Percentiles rank a stretch among this genome's conserved stretches.
Conservation (phyloP, 176 grass and related monocot species). For the Guadua angustifolia region DNA sequence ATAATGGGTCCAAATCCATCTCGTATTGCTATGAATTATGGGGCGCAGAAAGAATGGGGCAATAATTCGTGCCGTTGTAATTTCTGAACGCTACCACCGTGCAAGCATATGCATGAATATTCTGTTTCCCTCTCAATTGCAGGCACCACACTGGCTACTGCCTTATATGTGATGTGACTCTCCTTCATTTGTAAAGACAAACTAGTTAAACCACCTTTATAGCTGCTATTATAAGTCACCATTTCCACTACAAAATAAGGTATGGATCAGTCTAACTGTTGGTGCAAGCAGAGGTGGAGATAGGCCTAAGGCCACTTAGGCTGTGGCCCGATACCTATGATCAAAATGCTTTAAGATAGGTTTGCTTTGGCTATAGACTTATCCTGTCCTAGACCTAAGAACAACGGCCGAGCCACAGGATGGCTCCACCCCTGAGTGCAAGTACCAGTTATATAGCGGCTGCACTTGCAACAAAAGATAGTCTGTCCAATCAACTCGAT, state of each 20-base stretch:
- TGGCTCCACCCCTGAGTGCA: too few relatives aligned
- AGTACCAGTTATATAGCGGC: neutral
- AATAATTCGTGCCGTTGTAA: slow-evolving; percentile 24
- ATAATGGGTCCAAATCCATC: slow-evolving; percentile 44
- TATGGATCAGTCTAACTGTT: slow-evolving; percentile 4
- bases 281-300: too few relatives aligned
- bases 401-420: too few relatives aligned
- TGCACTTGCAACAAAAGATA: neutral
- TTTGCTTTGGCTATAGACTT: too few relatives aligned
- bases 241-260: neutral
- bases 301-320: too few relatives aligned
- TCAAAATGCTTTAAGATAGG: too few relatives aligned
- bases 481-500: neutral
- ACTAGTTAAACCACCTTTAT: neutral
- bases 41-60: slow-evolving; percentile 42
- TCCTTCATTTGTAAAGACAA: neutral
- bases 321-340: too few relatives aligned
- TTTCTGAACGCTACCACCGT: slow-evolving; percentile 4
- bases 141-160: neutral
- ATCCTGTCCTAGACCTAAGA: too few relatives aligned
- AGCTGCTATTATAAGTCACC: neutral
- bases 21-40: slow-evolving; percentile 49
- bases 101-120: neutral
- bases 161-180: neutral
- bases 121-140: slow-evolving; percentile 22